Evolutionary conservation across 306 rosid species (phyloP).

Genomic region (Herpetospermum pedunculosum): DNA sequence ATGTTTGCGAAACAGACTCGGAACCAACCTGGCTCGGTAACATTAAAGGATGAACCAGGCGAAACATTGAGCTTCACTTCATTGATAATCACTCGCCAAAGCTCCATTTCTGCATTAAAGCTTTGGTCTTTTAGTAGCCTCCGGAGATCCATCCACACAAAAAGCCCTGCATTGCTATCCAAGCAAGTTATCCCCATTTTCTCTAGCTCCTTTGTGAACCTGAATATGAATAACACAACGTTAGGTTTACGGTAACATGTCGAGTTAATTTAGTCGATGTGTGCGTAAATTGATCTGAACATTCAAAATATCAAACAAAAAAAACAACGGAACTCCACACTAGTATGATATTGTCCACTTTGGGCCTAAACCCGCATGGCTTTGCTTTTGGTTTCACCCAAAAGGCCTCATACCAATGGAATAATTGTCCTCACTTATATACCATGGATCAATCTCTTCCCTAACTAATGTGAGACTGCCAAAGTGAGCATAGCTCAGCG

Average conservation of each 20-base stretch:
- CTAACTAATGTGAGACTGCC: too few species aligned
- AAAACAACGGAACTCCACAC: too few species aligned
- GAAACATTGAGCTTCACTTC: constrained; percentile 89
- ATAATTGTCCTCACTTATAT: too few species aligned
- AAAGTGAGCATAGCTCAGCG: too few species aligned
- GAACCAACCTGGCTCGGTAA: constrained; percentile 82
- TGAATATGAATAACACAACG: not conserved
- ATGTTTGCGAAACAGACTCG: constrained; percentile 91
- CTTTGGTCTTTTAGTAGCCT: constrained; percentile 39
- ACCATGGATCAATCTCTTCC: too few species aligned
- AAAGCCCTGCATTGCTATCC: constrained; percentile 68
- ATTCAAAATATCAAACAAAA: too few species aligned
- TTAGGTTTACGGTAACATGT: not conserved
- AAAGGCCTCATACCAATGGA: too few species aligned
- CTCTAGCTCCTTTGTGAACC: constrained; percentile 41
- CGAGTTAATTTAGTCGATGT: too few species aligned
- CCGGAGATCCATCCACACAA: constrained; percentile 74
- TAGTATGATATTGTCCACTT: too few species aligned
- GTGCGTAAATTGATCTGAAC: too few species aligned
- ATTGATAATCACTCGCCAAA: constrained; percentile 53
- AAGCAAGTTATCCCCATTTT: constrained; percentile 47
- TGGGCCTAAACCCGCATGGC: too few species aligned
- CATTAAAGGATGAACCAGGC: constrained; percentile 72
- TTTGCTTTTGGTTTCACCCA: too few species aligned
- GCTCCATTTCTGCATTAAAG: constrained; percentile 45